Base-by-base conservation (phyloP, 2,329 filamentous ascomycete species). In the Ophiostoma ulmi region DNA sequence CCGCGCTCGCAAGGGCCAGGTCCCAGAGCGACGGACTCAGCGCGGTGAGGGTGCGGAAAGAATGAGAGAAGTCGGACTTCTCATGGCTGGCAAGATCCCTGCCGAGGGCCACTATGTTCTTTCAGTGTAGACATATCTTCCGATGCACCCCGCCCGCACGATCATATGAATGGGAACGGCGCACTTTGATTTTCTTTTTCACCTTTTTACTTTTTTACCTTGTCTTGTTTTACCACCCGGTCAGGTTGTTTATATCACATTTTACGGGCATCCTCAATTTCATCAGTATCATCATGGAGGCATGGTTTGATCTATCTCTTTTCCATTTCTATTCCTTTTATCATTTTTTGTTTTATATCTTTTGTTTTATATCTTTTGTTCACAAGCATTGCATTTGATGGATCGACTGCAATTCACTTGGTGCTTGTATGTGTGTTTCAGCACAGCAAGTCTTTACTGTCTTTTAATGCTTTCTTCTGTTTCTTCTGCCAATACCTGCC, bases 41-140 rank as follows among this genome's bases (percentile, higher is more conserved):
- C 92, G 92, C 55, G 95, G 95, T 70, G 91, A 92, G 78, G 95
- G 95, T 70, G 93, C 92, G 48, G 91, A 97, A 82, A 88, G 94
- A 74, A 99, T 99, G 95, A 87, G 90, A 76, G 91, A 96, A 80
- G 86, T 99, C 72, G 95, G 94, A 70, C 85, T 98, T 70, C 88
- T 94, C 78, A 92, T 95, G 85, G 93, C 92, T 72, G 92, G 92
- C 77, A 93, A 92, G 80, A 83, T 84, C 70, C 91, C 89, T 76
- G 87, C 86, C n/a, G 26, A 41, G 76, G 88, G 89, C 78, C 91
- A 91, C 77, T 92, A 92, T 79, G 90, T 94, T 77, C 84, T 94
- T 76, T 93, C 91, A 73, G 83, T 92, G 76, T 93, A 81, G 82
- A 73, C 38, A 26, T 66, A 66, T 36, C 64, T 41, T 41, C 5